Evolutionary conservation across 2,329 filamentous ascomycete genomes (phyloP).

Genomic region (Fusarium scirpi): DNA sequence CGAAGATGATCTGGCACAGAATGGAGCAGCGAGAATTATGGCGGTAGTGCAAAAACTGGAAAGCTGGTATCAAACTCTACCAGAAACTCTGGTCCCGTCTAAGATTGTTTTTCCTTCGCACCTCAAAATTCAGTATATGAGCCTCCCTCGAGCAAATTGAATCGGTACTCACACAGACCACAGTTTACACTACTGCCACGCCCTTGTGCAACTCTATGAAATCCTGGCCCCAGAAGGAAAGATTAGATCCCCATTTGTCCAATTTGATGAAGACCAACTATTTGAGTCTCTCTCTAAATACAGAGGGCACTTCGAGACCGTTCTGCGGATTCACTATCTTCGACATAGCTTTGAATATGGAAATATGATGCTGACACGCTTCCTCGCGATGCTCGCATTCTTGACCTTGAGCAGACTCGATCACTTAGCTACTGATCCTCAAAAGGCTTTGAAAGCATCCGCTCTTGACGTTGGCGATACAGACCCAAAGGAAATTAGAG

Average conservation of each 20-base stretch:
- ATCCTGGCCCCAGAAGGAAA: not conserved
- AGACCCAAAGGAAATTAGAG: not conserved
- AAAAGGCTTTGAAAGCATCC: not conserved
- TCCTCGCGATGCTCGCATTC: constrained; percentile 13
- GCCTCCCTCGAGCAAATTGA: not conserved
- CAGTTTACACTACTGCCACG: constrained; percentile 1
- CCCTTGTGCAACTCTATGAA: not conserved
- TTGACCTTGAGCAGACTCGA: not conserved
- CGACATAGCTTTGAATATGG: constrained; percentile 19
- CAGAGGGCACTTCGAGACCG: constrained; percentile 15
- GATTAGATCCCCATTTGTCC: accelerated
- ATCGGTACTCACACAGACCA: accelerated
- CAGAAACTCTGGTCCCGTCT: not conserved
- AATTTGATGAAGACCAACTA: not conserved
- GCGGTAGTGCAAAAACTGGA: accelerated
- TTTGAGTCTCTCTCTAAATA: not conserved
- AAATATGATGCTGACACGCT: constrained; percentile 17
- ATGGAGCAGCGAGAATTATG: not conserved
- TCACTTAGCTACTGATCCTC: not conserved
- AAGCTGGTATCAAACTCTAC: not conserved
- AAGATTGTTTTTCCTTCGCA: constrained; percentile 18
- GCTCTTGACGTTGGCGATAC: not conserved
- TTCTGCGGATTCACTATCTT: constrained; percentile 24
- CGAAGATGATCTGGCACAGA: not conserved
- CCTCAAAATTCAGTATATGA: constrained; percentile 15